phyloP scores from a whole-genome alignment of 495 filamentous ascomycete genomes.

The Wilcoxina mikolae region DNA sequence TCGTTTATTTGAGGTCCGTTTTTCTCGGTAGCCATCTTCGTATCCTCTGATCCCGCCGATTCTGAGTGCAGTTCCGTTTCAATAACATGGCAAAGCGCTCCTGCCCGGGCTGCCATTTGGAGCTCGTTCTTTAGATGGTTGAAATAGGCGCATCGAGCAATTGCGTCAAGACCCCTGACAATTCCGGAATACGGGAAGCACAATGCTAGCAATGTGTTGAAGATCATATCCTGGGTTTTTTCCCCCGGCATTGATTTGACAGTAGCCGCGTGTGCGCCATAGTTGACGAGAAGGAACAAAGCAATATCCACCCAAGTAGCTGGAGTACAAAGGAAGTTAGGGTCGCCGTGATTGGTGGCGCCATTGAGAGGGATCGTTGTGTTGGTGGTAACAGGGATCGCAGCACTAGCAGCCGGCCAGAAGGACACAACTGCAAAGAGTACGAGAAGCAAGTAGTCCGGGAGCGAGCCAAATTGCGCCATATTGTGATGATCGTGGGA shows the following conservation, averaged over 20 bases:
- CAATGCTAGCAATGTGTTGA: not conserved
- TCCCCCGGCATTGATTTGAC: conserved; percentile 12
- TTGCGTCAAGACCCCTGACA: not conserved
- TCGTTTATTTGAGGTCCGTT: not conserved
- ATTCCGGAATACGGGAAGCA: not conserved
- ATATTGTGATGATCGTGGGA: no score
- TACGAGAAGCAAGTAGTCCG: no score
- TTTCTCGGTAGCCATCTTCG: not conserved
- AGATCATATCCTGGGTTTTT: not conserved
- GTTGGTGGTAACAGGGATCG: no score
- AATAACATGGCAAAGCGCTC: not conserved
- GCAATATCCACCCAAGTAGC: conserved; percentile 21
- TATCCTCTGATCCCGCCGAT: not conserved
- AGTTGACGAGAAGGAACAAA: conserved; percentile 26
- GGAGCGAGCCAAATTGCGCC: no score
- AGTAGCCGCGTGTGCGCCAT: conserved; percentile 27
- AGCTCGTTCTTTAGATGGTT: not conserved
- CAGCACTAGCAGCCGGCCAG: no score
- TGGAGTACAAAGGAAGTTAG: not conserved
- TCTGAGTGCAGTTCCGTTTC: no score
- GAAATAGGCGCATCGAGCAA: not conserved
- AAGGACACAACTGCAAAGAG: no score
- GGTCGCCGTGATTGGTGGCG: not conserved
- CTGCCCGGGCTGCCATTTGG: not conserved
- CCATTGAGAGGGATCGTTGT: not conserved